Conservation (phyloP, 129 eudicot genomes). For the Mikania micrantha region DNA sequence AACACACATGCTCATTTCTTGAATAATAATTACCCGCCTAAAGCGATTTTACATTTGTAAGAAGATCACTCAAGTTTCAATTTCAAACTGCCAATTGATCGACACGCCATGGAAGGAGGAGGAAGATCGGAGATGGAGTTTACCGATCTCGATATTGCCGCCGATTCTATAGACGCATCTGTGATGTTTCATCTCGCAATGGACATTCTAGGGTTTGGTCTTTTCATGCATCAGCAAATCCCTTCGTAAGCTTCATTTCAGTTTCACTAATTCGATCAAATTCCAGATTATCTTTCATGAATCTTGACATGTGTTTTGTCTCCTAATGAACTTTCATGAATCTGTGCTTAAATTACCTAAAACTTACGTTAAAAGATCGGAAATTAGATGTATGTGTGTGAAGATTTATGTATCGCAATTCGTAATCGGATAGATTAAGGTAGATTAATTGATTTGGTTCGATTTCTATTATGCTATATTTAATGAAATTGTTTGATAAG, state of each 20-base stretch:
- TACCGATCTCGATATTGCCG: constrained; percentile 39
- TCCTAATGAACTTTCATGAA: no score
- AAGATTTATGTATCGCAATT: not conserved
- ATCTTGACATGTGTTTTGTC: not conserved
- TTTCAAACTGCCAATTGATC: not conserved
- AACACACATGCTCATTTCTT: not conserved
- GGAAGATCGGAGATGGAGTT: constrained; percentile 54
- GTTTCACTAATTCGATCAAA: not conserved
- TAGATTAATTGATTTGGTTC: not conserved
- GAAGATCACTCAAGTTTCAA: not conserved
- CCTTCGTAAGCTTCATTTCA: constrained; percentile 56
- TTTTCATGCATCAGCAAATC: constrained; percentile 94
- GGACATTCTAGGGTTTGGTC: constrained; percentile 79
- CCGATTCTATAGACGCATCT: constrained; percentile 41
- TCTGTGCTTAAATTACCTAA: constrained; percentile 5
- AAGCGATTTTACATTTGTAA: not conserved
- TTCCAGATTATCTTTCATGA: not conserved
- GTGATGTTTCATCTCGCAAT: constrained; percentile 56
- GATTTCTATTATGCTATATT: not conserved
- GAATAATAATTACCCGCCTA: constrained; percentile 10
- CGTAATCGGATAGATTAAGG: not conserved
- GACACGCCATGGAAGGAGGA: constrained; percentile 31
- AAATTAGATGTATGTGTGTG: not conserved
- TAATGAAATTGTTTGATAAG: not conserved
- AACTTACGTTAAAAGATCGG: not conserved